These are phyloP conservation scores for Macrophomina tecta DNA, from an alignment of 2,329 filamentous ascomycete species.

Conservation along the genomic window DNA sequence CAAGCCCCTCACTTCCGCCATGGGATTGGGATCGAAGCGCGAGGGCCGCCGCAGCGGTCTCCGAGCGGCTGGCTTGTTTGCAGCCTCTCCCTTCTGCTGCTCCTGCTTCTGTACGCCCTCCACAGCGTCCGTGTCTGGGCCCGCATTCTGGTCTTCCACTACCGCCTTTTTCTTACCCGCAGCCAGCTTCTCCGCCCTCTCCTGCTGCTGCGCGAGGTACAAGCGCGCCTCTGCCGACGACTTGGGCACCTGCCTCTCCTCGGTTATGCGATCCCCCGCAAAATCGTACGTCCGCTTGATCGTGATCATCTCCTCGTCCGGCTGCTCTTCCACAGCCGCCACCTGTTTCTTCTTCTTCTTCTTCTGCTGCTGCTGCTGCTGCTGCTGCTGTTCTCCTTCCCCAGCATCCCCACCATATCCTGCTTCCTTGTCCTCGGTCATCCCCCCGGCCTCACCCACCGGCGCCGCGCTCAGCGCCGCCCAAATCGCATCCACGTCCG, in stretches of 20 bases:
- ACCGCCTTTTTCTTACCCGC: slow-evolving; percentile 37
- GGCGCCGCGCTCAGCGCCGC: slow-evolving; percentile 65
- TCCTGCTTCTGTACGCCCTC: not conserved
- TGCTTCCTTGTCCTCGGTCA: not conserved
- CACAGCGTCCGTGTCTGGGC: too few species aligned
- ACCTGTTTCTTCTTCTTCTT: slow-evolving; percentile 21
- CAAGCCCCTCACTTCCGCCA: slow-evolving; percentile 53
- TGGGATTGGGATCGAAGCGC: slow-evolving; percentile 59
- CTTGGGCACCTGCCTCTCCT: slow-evolving; percentile 71
- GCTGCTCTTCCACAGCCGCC: slow-evolving; percentile 26
- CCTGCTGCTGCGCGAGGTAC: slow-evolving; percentile 52
- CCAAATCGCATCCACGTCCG: slow-evolving; percentile 76
- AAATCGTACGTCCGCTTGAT: slow-evolving; percentile 78
- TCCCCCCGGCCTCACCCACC: slow-evolving; percentile 31
- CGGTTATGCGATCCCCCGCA: slow-evolving; percentile 72
- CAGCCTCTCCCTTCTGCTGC: not conserved
- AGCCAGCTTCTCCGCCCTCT: slow-evolving; percentile 27
- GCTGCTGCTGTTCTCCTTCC: slow-evolving; percentile 30
- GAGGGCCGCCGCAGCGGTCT: slow-evolving; percentile 54
- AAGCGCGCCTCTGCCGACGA: slow-evolving; percentile 61
- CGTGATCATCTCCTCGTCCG: slow-evolving; percentile 56
- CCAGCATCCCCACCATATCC: slow-evolving; percentile 22
- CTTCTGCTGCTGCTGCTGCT: too few species aligned
- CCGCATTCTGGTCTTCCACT: not conserved
- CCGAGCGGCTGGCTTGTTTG: slow-evolving; percentile 35